These are phyloP conservation scores for Alternaria hordeiaustralica DNA, from an alignment of 2,329 filamentous ascomycete species.

Conservation along the genomic window DNA sequence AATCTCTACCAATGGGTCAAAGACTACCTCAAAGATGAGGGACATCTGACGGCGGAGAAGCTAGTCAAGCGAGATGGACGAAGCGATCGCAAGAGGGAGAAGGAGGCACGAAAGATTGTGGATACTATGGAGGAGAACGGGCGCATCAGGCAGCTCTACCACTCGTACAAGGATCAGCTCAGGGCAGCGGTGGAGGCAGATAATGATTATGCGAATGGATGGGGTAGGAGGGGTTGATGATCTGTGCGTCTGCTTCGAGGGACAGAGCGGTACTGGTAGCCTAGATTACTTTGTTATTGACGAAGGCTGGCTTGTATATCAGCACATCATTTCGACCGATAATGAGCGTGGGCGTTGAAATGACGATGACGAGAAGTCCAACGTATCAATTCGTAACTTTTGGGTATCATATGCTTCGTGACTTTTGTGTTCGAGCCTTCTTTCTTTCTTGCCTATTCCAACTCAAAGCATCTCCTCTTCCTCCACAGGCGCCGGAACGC, in stretches of 20 bases:
- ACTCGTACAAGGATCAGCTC: slow-evolving; percentile 69
- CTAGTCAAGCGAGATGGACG: slow-evolving; percentile 67
- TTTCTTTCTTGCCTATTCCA: background rate
- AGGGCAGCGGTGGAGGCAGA: slow-evolving; percentile 37
- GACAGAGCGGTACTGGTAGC: background rate
- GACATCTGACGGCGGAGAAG: slow-evolving; percentile 63
- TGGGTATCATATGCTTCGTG: slow-evolving; percentile 14
- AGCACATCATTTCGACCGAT: background rate
- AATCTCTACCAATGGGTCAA: slow-evolving; percentile 76
- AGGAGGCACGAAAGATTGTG: slow-evolving; percentile 68
- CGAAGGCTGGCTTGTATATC: background rate
- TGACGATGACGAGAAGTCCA: background rate
- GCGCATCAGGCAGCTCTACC: slow-evolving; percentile 67
- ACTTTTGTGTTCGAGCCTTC: background rate
- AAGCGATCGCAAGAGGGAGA: slow-evolving; percentile 65
- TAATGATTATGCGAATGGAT: slow-evolving; percentile 22
- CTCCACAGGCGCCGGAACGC: slow-evolving; percentile 18
- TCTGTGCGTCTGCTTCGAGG: background rate
- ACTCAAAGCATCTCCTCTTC: slow-evolving; percentile 39
- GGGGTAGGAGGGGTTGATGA: slow-evolving; percentile 2
- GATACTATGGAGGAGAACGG: slow-evolving; percentile 67
- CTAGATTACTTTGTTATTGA: background rate
- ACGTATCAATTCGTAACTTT: slow-evolving; percentile 7
- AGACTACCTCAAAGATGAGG: slow-evolving; percentile 64
- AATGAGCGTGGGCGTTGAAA: background rate